These are phyloP conservation scores for Neonectria ditissima DNA, from an alignment of 2,329 filamentous ascomycete species.

Conservation along the genomic window DNA sequence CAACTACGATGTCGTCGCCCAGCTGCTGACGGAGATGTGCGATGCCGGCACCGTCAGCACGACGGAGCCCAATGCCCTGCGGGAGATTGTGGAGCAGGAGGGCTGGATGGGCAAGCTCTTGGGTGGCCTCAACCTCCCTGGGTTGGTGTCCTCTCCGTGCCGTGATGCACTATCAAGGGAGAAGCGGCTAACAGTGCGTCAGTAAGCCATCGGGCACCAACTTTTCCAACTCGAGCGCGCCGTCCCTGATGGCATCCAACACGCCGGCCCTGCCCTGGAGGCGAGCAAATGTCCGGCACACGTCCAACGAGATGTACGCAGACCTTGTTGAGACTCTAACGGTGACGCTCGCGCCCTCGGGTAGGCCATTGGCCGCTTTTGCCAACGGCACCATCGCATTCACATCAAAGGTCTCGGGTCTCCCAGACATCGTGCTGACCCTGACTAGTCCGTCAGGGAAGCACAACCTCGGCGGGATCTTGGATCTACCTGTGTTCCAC, in stretches of 20 bases:
- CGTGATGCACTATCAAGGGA: not conserved
- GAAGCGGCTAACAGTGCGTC: constrained; percentile 25
- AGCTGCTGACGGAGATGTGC: constrained; percentile 95
- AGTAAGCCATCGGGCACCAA: constrained; percentile 57
- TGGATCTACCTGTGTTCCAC: constrained; percentile 94
- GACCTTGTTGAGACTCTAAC: constrained; percentile 92
- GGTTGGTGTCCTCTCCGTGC: constrained; percentile 57
- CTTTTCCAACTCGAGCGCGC: constrained; percentile 53
- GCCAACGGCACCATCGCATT: constrained; percentile 95
- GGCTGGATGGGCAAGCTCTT: constrained; percentile 90
- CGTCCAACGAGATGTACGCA: constrained; percentile 96
- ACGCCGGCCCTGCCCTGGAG: constrained; percentile 83
- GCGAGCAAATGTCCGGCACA: constrained; percentile 91
- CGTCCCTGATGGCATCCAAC: constrained; percentile 58
- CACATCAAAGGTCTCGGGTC: constrained; percentile 92
- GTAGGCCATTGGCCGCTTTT: constrained; percentile 85
- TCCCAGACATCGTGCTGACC: constrained; percentile 88
- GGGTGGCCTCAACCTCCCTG: constrained; percentile 86
- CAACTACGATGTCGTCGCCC: constrained; percentile 93
- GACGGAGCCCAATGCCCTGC: constrained; percentile 91
- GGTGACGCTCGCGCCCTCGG: constrained; percentile 91
- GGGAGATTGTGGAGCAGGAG: constrained; percentile 92
- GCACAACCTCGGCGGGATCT: constrained; percentile 77
- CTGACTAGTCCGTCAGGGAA: constrained; percentile 86
- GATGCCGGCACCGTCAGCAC: constrained; percentile 90